Conservation (phyloP, 1,139 yeast species). For the Pichia kudriavzevii region DNA sequence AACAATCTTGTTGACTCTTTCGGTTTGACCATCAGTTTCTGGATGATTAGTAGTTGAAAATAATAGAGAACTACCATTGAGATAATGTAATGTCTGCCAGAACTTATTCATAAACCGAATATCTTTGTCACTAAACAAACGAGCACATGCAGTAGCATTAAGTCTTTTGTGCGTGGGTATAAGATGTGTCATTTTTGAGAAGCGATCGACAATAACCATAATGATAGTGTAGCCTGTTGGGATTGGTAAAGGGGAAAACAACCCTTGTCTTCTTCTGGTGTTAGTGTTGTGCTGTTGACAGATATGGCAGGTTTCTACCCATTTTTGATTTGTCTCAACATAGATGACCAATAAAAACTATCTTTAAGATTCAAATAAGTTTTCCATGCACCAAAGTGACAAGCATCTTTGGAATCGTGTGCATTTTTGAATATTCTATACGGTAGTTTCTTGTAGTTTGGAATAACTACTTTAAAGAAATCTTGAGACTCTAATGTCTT, state of each 20-base stretch:
- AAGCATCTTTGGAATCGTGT: not conserved
- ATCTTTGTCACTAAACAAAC: not conserved
- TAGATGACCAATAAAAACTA: conserved; percentile 4
- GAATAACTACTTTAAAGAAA: not conserved
- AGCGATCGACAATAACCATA: conserved; percentile 3
- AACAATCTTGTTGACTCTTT: not conserved
- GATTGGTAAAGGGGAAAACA: conserved; percentile 3
- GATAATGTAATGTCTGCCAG: not conserved
- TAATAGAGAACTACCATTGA: not conserved
- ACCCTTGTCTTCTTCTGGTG: conserved; percentile 1
- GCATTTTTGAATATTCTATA: not conserved
- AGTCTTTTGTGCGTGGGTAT: not conserved
- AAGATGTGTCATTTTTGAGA: conserved; percentile 5
- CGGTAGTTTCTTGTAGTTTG: not conserved
- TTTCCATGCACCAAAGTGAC: conserved; percentile 5
- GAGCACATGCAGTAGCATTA: not conserved
- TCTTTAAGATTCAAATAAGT: not conserved
- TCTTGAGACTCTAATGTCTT: not conserved
- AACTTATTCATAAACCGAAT: not conserved
- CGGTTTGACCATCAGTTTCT: not conserved
- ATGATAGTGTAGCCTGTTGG: conserved; percentile 5
- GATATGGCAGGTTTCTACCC: not conserved
- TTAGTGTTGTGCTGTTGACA: conserved; percentile 3
- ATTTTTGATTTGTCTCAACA: not conserved
- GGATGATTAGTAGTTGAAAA: not conserved